A percentile compares a stretch with the other conserved stretches of the same genome.
These are phyloP conservation scores for Graphiopsis chlorocephala DNA, from an alignment of 2,329 filamentous ascomycete species.

Conservation along the genomic window DNA sequence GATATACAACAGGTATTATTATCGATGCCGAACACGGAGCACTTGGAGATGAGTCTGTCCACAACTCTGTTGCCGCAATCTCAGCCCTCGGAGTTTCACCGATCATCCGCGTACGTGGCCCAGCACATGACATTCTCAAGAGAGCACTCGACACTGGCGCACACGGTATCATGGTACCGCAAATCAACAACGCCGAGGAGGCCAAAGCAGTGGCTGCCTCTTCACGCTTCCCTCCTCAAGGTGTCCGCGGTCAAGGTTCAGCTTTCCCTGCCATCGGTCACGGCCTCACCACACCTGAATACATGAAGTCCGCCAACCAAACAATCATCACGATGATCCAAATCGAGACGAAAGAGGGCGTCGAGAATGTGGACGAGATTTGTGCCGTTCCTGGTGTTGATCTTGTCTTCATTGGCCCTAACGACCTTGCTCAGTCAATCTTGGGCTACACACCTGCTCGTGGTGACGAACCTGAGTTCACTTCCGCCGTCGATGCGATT, in stretches of 20 bases:
- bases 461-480: constrained; percentile 45
- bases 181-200: constrained; percentile 21
- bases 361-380: constrained; percentile 29
- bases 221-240: constrained; percentile 55
- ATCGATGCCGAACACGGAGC: constrained; percentile 57
- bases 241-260: constrained; percentile 51
- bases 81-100: constrained; percentile 40
- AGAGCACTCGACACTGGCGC: constrained; percentile 56
- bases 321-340: constrained; percentile 50
- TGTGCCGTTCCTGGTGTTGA: constrained; percentile 12
- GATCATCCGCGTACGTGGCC: constrained; percentile 49
- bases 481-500: constrained; percentile 49
- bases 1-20: constrained; percentile 49
- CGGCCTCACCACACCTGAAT: constrained; percentile 45
- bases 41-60: constrained; percentile 54
- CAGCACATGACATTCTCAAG: constrained; percentile 58
- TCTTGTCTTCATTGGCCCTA: constrained; percentile 37
- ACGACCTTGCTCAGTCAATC: constrained; percentile 56
- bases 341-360: constrained; percentile 43
- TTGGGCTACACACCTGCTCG: constrained; percentile 44
- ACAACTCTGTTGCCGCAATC: constrained; percentile 51
- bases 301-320: constrained; percentile 52
- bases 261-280: constrained; percentile 53
- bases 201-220: constrained; percentile 44
- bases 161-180: constrained; percentile 49